These are phyloP conservation scores for Phytophthora pinifolia DNA, from an alignment of 352 stramenopile species.

Conservation along the genomic window DNA sequence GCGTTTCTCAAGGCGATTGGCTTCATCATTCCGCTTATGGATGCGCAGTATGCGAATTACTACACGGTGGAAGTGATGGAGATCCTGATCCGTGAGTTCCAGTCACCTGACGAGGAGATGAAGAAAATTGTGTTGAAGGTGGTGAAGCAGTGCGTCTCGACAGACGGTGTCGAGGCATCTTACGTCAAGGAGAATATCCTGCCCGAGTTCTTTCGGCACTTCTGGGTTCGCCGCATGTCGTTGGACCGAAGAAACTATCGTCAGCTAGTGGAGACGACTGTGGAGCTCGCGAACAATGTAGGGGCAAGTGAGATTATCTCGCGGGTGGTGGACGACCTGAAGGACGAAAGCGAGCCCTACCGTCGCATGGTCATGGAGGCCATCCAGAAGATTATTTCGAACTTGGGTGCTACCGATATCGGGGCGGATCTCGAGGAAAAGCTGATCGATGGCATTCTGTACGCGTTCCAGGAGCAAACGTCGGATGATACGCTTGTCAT, in stretches of 20 bases:
- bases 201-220: slow-evolving; percentile 98
- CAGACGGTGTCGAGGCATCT: slow-evolving; percentile 96
- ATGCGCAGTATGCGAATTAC: slow-evolving; percentile 99
- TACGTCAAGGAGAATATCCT: slow-evolving; percentile 99
- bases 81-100: slow-evolving; percentile 98
- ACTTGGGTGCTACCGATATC: slow-evolving; percentile 96
- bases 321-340: slow-evolving; percentile 98
- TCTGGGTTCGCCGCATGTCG: slow-evolving; percentile 99
- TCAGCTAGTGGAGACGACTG: slow-evolving; percentile 98
- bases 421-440: slow-evolving; percentile 97
- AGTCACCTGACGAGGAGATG: slow-evolving; percentile 99
- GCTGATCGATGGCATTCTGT: slow-evolving; percentile 99
- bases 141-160: slow-evolving; percentile 98
- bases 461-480: slow-evolving; percentile 98
- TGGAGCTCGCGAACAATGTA: slow-evolving; percentile 99
- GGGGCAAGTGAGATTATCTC: slow-evolving; percentile 98
- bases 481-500: slow-evolving; percentile 95
- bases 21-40: slow-evolving; percentile 99
- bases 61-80: slow-evolving; percentile 99
- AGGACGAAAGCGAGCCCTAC: slow-evolving; percentile 99
- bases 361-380: slow-evolving; percentile 99
- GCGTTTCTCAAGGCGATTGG: slow-evolving; percentile 99
- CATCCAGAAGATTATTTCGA: slow-evolving; percentile 98
- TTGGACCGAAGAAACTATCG: slow-evolving; percentile 98
- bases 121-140: slow-evolving; percentile 98